Percentiles rank a stretch among this genome's conserved stretches.
Evolutionary conservation across 2,329 filamentous ascomycete genomes (phyloP).

Genomic region (Tolypocladium capitatum): DNA sequence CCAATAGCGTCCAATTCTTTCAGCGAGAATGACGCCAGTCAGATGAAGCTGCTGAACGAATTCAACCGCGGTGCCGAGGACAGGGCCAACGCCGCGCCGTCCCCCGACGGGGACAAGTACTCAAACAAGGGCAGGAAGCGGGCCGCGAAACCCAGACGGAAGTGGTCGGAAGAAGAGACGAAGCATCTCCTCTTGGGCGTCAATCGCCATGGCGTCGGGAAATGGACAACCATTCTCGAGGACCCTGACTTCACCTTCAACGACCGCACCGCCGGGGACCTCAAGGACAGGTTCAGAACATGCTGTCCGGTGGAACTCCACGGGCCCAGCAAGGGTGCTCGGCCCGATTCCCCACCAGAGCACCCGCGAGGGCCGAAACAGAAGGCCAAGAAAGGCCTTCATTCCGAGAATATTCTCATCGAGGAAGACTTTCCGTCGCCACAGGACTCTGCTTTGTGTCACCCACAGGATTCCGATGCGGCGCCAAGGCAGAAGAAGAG

Average conservation of each 20-base stretch:
- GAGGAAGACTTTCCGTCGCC: conserved; percentile 23
- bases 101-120: conserved; percentile 18
- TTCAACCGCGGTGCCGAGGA: conserved; percentile 21
- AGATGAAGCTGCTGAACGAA: conserved; percentile 29
- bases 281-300: conserved; percentile 54
- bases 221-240: conserved; percentile 51
- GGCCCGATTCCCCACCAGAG: conserved; percentile 10
- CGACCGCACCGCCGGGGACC: conserved; percentile 44
- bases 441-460: conserved; percentile 12
- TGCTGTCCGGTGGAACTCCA: conserved; percentile 51
- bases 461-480: conserved; percentile 19
- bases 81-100: conserved; percentile 7
- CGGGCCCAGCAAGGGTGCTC: conserved; percentile 19
- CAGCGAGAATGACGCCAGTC: conserved; percentile 30
- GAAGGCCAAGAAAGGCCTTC: conserved; percentile 33
- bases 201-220: conserved; percentile 48
- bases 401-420: conserved; percentile 44
- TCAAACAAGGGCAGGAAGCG: conserved; percentile 34
- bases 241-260: conserved; percentile 49
- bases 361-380: conserved; percentile 15
- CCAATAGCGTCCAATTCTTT: conserved; percentile 47
- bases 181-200: conserved; percentile 48
- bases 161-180: conserved; percentile 54
- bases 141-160: conserved; percentile 43
- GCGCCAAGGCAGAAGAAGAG: conserved; percentile 32